phyloP scores from a whole-genome alignment of 1,139 yeast species.

The Debaryomycetaceae sp. region DNA sequence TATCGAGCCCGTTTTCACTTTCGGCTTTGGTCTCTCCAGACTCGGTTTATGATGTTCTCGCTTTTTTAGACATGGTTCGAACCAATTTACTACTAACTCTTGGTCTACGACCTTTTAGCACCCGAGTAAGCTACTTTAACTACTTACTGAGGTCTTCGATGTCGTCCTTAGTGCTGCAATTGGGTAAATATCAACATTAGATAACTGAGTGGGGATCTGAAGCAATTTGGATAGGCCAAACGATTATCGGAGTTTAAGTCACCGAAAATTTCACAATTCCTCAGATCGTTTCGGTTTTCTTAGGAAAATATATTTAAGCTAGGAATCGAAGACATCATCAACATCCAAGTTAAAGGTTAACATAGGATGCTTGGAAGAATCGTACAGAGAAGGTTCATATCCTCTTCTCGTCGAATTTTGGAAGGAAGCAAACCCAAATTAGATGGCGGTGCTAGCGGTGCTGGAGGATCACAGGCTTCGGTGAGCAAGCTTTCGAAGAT shows the following conservation, averaged over 20 bases:
- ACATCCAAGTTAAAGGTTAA: neutral
- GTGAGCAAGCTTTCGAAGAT: neutral
- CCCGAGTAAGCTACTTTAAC: too few species aligned
- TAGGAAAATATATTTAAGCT: too few species aligned
- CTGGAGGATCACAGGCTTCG: neutral
- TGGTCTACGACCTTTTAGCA: too few species aligned
- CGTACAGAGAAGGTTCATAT: slow-evolving; percentile 17
- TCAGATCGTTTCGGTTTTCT: too few species aligned
- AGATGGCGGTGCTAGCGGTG: neutral
- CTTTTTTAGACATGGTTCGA: too few species aligned
- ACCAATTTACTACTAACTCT: too few species aligned
- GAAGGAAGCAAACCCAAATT: slow-evolving; percentile 7
- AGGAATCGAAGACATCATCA: neutral
- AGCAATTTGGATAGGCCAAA: neutral
- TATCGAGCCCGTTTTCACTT: neutral
- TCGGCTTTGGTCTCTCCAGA: neutral
- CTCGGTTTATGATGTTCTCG: neutral
- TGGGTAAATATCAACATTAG: too few species aligned
- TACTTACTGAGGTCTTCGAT: too few species aligned
- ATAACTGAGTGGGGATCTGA: neutral
- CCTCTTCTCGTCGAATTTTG: slow-evolving; percentile 13
- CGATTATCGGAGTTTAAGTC: neutral
- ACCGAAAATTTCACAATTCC: neutral
- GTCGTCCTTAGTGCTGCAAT: too few species aligned
- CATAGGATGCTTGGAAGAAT: slow-evolving; percentile 8